A percentile compares a stretch with the other conserved stretches of the same genome.
phyloP scores from a whole-genome alignment of 78 protist species.

The Protostelium mycophagum region DNA sequence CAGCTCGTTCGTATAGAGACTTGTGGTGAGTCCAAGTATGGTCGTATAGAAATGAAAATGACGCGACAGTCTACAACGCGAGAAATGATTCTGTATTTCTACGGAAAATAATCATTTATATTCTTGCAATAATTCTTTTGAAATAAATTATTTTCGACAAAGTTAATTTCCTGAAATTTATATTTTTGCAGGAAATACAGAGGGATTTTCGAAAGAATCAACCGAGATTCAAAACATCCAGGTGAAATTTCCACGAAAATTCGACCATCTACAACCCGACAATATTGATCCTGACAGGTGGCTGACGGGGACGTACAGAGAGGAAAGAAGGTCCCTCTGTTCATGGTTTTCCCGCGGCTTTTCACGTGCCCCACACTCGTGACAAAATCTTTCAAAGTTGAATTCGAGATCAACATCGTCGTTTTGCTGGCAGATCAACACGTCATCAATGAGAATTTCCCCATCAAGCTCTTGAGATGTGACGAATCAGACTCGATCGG shows the following conservation, averaged over 20 bases:
- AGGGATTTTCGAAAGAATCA: slow-evolving; percentile 61
- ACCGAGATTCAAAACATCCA: slow-evolving; percentile 80
- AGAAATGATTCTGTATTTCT: no score
- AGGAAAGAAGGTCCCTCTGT: slow-evolving; percentile 71
- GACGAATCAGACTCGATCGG: not conserved
- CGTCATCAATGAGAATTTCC: slow-evolving; percentile 86
- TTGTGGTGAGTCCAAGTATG: slow-evolving; percentile 73
- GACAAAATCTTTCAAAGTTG: slow-evolving; percentile 60
- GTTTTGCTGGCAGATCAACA: slow-evolving; percentile 69
- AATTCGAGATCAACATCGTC: slow-evolving; percentile 73
- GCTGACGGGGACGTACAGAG: slow-evolving; percentile 84
- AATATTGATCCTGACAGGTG: slow-evolving; percentile 34
- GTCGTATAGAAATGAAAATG: slow-evolving; percentile 39
- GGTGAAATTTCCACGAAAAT: not conserved
- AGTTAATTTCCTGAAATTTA: not conserved
- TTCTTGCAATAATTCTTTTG: no score
- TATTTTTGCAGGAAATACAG: not conserved
- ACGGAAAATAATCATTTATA: no score
- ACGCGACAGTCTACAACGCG: no score
- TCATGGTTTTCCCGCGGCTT: slow-evolving; percentile 92
- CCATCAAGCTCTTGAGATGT: slow-evolving; percentile 70
- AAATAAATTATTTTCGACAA: not conserved
- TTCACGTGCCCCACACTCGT: slow-evolving; percentile 79
- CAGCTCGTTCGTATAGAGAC: slow-evolving; percentile 90
- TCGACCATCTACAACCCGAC: not conserved